Evolutionary conservation across 1,284 basidiomycete species (phyloP), one percentile per base, ranked within the genome.

Genomic region (Bothia castanella): DNA sequence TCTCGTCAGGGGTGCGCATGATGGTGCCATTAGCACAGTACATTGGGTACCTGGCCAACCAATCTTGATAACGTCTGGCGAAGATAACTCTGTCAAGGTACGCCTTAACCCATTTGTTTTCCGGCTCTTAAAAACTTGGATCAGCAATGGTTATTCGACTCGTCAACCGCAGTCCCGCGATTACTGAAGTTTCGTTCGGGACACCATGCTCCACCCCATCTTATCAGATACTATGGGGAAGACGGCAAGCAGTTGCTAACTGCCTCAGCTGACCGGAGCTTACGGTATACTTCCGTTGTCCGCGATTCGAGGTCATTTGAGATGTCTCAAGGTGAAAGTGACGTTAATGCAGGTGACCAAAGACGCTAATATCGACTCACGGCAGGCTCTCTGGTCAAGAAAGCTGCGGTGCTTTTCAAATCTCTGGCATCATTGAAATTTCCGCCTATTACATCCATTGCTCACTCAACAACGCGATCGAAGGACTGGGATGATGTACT

Each of bases 401-500:
- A 92, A 68, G 89, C 94, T 2, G 82, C 84, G 0, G 80, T 82
- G 2, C 75, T 95, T 3, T 90, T 89, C 9, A 84, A 92, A 27
- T 85, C 91, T 1, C 72, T 92, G 2, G 77, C 86, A 4, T 86
- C 85, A 1, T 77, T 97, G 47, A 96, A 96, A 67, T 83, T 89
- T 58, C 84, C 91, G 12, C 76, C 89, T 0, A 78, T 95, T 36
- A 84, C 82, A 6, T 77, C 87, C 9, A 71, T 98, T 11, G 83
- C 92, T 1, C 88, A 85, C 69, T 93, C 92, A 5, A 78, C 83
- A 3, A 80, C 86, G 5, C 80, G 94, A 20, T 79, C 91, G 17
- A 95, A 94, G 66, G 95, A 99, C 59, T 99, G 97, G 97, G 96
- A 98, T 63, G 93, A 99, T 61, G 87, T 99, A 37, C 70, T 99